Base-by-base conservation (phyloP, 148 eudicot genomes). In the Amaranthus hypochondriacus region DNA sequence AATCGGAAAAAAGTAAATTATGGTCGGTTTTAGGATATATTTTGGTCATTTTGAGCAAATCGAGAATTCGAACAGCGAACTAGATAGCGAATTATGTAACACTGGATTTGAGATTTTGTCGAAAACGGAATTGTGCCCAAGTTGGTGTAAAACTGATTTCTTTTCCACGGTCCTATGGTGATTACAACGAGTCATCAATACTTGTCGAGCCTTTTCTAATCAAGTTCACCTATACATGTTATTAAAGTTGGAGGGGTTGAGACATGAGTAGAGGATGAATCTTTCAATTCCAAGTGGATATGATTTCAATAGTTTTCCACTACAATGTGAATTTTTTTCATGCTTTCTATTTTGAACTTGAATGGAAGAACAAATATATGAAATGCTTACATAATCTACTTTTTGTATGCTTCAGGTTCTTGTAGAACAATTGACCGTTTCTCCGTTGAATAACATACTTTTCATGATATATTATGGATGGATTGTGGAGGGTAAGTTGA, bases 391-490 rank as follows among this genome's bases (percentile, higher is more conserved):
- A 14, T 48, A 8, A 56, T 57, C 48, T 69, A 9, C 14, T 59
- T 60, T 51, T n/a, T 42, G 0, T 48, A 56, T 68, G 28, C 15
- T 84, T 73, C 90, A 95, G 98, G 97, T 92, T 59, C 68, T 86
- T 73, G 64, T 95, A 48, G 98, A 92, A 73, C 97, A 95, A 73
- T 66, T 95, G 81, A 92, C 97, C 4, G 71, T 77, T 49, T 90
- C 96, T 43, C 98, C 98, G 56, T 86, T 84, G 88, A 90, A 92
- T 83, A 91, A 95, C 86, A 13, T 91, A 78, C 72, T 90, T 65
- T 95, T 90, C 79, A 85, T 95, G 96, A 46, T 90, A 62, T 92
- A 90, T 78, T 95, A 85, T 70, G 98, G 93, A 46, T 81, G 86
- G 49, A 76, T 90, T 42, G 67, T 92, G 44, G 97, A 94, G 79